These are phyloP conservation scores for Dendrocalamus sinicus DNA, from an alignment of 176 grass and related monocot genomes.

Conservation along the genomic window DNA sequence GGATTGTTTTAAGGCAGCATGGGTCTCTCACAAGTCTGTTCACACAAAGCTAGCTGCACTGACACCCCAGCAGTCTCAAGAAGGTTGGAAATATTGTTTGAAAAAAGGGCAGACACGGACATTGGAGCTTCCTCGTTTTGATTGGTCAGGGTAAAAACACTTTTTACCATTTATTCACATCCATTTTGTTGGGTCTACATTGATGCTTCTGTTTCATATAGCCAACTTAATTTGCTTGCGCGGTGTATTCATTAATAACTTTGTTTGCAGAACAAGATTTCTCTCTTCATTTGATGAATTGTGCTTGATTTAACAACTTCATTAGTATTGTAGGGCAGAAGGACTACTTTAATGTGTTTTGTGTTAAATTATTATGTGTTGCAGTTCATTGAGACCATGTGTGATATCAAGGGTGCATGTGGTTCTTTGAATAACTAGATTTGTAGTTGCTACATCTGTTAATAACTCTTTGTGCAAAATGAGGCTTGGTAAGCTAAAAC, in stretches of 20 bases:
- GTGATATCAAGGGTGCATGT: background rate
- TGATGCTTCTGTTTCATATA: slow-evolving; percentile 32
- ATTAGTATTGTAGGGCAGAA: background rate
- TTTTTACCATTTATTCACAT: slow-evolving; percentile 30
- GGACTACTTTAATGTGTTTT: slow-evolving; percentile 23
- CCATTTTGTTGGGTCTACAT: background rate
- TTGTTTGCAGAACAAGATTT: background rate
- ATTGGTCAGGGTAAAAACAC: slow-evolving; percentile 81
- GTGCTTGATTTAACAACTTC: background rate
- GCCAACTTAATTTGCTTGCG: slow-evolving; percentile 20
- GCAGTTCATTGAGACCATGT: slow-evolving; percentile 62
- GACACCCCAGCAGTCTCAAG: slow-evolving; percentile 55
- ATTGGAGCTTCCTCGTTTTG: slow-evolving; percentile 70
- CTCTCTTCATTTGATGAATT: background rate
- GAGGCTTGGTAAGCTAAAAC: background rate
- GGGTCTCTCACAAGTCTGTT: slow-evolving; percentile 85
- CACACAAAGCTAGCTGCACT: slow-evolving; percentile 61
- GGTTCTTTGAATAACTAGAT: background rate
- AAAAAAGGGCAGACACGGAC: slow-evolving; percentile 69
- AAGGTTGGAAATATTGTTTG: slow-evolving; percentile 88
- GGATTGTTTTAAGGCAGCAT: slow-evolving; percentile 88
- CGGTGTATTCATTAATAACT: background rate
- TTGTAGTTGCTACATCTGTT: slow-evolving; percentile 3
- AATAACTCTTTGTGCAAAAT: background rate
- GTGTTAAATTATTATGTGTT: slow-evolving; percentile 33